Evolutionary conservation across 75 land plant species (phyloP).

Genomic region (Larix kaempferi): DNA sequence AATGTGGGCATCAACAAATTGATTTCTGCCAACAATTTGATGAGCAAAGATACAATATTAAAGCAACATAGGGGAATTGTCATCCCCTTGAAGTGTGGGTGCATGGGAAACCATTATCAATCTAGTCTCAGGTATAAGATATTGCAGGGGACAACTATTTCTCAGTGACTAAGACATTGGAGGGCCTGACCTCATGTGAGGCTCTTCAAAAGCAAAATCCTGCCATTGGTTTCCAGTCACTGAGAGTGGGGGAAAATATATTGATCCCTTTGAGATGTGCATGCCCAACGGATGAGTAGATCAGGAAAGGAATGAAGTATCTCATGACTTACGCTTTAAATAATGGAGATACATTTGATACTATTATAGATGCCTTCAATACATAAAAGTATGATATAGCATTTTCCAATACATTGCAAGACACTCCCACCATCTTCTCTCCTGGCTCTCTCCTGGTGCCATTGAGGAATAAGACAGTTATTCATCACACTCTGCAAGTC

Average conservation of each 20-base stretch:
- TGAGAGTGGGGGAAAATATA: slow-evolving; percentile 10
- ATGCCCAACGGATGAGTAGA: slow-evolving; percentile 34
- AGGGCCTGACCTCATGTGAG: slow-evolving; percentile 23
- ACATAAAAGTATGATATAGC: slow-evolving; percentile 5
- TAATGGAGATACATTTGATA: slow-evolving; percentile 14
- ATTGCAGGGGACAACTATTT: slow-evolving; percentile 55
- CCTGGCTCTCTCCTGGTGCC: slow-evolving; percentile 59
- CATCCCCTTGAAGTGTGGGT: slow-evolving; percentile 57
- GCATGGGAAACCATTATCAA: slow-evolving; percentile 38
- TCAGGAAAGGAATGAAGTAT: slow-evolving; percentile 11
- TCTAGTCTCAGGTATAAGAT: slow-evolving; percentile 41
- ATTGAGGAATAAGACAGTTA: slow-evolving; percentile 23
- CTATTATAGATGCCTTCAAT: slow-evolving; percentile 12
- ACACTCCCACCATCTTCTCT: not conserved
- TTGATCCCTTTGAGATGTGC: slow-evolving; percentile 35
- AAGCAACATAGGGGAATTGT: slow-evolving; percentile 32
- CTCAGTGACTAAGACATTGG: not conserved
- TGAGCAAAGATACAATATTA: slow-evolving; percentile 15
- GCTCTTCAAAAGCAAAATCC: slow-evolving; percentile 33
- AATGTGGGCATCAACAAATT: slow-evolving; percentile 23
- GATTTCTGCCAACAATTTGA: slow-evolving; percentile 29
- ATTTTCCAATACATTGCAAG: slow-evolving; percentile 12
- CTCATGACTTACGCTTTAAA: slow-evolving; percentile 26
- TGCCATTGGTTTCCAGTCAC: not conserved
- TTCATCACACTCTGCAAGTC: not conserved